Evolutionary conservation across 208 protist species (phyloP).

Genomic region (Perkinsela sp.): DNA sequence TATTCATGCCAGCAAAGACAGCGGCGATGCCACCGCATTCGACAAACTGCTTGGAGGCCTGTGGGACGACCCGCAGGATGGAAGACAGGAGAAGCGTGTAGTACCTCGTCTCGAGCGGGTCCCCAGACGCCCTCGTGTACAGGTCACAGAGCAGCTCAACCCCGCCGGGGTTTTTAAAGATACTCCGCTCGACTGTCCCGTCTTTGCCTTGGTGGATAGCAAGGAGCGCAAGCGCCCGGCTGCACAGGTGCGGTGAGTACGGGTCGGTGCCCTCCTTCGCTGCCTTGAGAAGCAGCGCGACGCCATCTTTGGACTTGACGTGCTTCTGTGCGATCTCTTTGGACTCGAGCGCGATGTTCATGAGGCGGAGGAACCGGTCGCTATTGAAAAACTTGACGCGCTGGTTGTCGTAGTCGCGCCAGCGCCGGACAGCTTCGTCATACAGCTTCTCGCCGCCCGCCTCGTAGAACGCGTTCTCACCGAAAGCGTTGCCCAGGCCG

Average conservation of each 20-base stretch:
- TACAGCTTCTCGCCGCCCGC: slow-evolving; percentile 27
- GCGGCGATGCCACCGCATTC: slow-evolving; percentile 34
- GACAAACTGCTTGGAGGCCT: slow-evolving; percentile 35
- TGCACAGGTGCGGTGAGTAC: slow-evolving; percentile 32
- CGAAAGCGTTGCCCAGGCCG: slow-evolving; percentile 30
- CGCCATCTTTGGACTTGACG: slow-evolving; percentile 25
- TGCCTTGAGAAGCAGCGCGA: slow-evolving; percentile 31
- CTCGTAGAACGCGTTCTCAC: slow-evolving; percentile 30
- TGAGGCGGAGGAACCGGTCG: slow-evolving; percentile 40
- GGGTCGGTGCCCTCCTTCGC: slow-evolving; percentile 26
- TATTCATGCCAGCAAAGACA: slow-evolving; percentile 38
- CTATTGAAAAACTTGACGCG: slow-evolving; percentile 47
- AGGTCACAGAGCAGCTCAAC: slow-evolving; percentile 28
- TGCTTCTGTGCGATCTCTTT: slow-evolving; percentile 30
- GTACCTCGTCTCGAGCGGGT: slow-evolving; percentile 53
- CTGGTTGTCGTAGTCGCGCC: slow-evolving; percentile 13
- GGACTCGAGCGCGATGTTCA: slow-evolving; percentile 38
- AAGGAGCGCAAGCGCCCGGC: slow-evolving; percentile 35
- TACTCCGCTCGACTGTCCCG: slow-evolving; percentile 27
- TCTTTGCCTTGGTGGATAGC: slow-evolving; percentile 41
- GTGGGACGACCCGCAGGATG: slow-evolving; percentile 41
- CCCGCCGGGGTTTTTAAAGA: slow-evolving; percentile 26
- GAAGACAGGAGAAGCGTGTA: slow-evolving; percentile 45
- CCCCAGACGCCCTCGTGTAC: slow-evolving; percentile 41
- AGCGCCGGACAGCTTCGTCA: slow-evolving; percentile 36